A percentile compares a stretch with the other conserved stretches of the same genome.
Evolutionary conservation across 1,284 basidiomycete genomes (phyloP).

Genomic region (Gymnopus androsaceus): DNA sequence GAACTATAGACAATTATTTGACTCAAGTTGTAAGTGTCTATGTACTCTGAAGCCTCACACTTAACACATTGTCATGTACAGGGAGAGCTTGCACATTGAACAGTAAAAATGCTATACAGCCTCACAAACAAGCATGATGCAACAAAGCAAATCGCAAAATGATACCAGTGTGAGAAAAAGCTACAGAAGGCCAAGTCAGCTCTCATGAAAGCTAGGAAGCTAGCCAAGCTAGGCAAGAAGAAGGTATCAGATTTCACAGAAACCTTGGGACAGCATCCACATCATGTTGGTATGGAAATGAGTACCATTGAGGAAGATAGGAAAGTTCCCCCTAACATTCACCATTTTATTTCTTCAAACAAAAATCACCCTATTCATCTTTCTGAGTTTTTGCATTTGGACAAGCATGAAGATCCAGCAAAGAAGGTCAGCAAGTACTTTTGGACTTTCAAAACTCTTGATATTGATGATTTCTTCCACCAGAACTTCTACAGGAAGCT

Average conservation of each 20-base stretch:
- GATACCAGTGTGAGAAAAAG: too few relatives aligned
- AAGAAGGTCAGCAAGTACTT: conserved; percentile 21
- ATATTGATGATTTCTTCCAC: conserved; percentile 16
- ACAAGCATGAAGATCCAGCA: too few relatives aligned
- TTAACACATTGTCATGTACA: conserved; percentile 11
- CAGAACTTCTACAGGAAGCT: conserved; percentile 29
- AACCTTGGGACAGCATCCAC: too few relatives aligned
- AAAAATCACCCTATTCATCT: too few relatives aligned
- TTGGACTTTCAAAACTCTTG: not conserved
- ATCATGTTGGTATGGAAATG: conserved; percentile 8
- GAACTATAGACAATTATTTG: conserved; percentile 18
- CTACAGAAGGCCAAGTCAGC: too few relatives aligned
- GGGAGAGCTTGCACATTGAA: conserved; percentile 33
- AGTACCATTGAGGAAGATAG: too few relatives aligned
- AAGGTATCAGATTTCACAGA: not conserved
- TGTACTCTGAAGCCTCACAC: not conserved
- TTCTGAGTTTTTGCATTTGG: too few relatives aligned
- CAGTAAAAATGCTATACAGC: conserved; percentile 27
- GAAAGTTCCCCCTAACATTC: too few relatives aligned
- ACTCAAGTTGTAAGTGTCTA: conserved; percentile 23
- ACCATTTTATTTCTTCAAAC: too few relatives aligned
- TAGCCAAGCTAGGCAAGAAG: too few relatives aligned
- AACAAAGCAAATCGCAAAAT: conserved; percentile 26
- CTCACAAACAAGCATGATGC: conserved; percentile 30
- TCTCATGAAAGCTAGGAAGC: too few relatives aligned